Evolutionary conservation across 306 rosid species (phyloP).

Genomic region (Acacia acuminata): DNA sequence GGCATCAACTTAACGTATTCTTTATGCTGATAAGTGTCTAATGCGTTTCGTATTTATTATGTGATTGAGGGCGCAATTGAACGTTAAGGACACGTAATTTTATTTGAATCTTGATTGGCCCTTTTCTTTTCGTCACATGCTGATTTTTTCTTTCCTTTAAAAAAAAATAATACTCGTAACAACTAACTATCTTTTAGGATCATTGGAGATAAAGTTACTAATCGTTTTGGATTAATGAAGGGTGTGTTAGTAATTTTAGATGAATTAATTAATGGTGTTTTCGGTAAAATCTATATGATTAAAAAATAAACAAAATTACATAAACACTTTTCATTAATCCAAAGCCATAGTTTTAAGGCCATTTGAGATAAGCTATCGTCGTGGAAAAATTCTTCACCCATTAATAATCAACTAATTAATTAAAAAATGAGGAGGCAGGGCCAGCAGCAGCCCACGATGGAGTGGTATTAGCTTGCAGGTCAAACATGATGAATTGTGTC

Average conservation of each 20-base stretch:
- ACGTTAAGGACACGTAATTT: slow-evolving; percentile 36
- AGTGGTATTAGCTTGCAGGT: slow-evolving; percentile 13
- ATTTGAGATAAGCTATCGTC: no score
- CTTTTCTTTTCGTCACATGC: neutral
- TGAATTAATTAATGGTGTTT: no score
- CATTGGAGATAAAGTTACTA: no score
- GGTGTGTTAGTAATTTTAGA: no score
- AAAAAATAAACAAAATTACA: no score
- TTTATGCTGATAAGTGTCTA: neutral
- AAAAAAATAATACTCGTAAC: neutral
- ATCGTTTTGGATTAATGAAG: no score
- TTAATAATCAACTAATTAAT: neutral
- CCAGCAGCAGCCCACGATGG: slow-evolving; percentile 30
- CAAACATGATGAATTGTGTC: neutral
- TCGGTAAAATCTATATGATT: no score
- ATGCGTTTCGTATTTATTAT: neutral
- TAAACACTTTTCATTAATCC: no score
- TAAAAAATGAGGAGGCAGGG: slow-evolving; percentile 3
- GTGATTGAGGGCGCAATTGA: slow-evolving; percentile 6
- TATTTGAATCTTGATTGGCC: slow-evolving; percentile 7
- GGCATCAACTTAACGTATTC: slow-evolving; percentile 1
- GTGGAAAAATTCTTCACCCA: no score
- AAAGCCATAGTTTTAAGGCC: no score
- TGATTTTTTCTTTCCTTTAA: slow-evolving; percentile 7
- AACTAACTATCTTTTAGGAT: no score